Evolutionary conservation across 129 eudicot genomes (phyloP).

Genomic region (Pseudognaphalium luteoalbum): DNA sequence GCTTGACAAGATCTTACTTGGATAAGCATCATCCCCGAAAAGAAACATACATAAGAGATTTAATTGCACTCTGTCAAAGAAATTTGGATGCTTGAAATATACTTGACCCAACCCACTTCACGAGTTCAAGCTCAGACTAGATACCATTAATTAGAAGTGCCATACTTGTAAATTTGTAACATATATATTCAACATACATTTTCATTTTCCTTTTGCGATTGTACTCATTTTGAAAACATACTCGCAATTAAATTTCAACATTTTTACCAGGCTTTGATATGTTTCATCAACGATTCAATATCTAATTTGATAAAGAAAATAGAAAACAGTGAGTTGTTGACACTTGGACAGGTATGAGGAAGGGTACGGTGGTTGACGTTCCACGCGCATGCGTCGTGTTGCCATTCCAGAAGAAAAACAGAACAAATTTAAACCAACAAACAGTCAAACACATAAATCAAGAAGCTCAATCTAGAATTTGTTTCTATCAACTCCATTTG

Average conservation of each 20-base stretch:
- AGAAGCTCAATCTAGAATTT: constrained; percentile 4
- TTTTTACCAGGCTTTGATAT: neutral
- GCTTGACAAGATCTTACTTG: neutral
- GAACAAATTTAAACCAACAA: neutral
- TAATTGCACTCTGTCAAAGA: neutral
- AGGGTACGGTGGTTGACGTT: neutral
- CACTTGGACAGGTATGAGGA: neutral
- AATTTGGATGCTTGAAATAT: too few species aligned
- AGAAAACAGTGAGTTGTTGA: neutral
- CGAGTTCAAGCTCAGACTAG: too few species aligned
- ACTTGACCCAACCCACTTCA: too few species aligned
- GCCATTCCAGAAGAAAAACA: neutral
- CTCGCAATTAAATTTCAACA: too few species aligned
- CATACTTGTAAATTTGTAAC: too few species aligned
- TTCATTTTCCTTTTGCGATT: too few species aligned
- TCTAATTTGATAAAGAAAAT: neutral
- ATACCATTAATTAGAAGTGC: too few species aligned
- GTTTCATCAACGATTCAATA: neutral
- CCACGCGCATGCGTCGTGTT: neutral
- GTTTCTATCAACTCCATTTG: neutral
- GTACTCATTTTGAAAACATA: too few species aligned
- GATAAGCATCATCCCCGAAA: neutral
- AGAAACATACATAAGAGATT: neutral
- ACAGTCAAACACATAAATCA: constrained; percentile 8
- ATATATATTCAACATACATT: too few species aligned